These are phyloP conservation scores for Mycena filopes DNA, from an alignment of 768 basidiomycete genomes.

Conservation along the genomic window DNA sequence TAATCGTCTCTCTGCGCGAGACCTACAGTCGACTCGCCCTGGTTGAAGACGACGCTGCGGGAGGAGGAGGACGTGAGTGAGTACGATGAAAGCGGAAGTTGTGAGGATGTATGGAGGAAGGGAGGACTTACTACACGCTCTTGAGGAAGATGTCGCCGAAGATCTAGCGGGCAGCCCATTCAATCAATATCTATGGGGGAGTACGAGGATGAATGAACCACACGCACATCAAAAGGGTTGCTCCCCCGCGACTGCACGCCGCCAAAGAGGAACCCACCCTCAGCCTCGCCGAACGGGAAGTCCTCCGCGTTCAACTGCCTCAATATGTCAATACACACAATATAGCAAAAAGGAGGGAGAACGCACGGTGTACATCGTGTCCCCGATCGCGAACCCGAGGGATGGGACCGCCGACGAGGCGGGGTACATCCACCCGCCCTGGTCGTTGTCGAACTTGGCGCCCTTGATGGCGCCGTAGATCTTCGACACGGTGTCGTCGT, in stretches of 20 bases:
- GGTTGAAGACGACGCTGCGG: slow-evolving; percentile 35
- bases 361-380: slow-evolving; percentile 40
- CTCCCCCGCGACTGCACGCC: slow-evolving; percentile 35
- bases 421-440: slow-evolving; percentile 52
- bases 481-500: slow-evolving; percentile 43
- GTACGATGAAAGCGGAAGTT: too few species aligned
- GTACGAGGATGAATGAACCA: too few species aligned
- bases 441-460: slow-evolving; percentile 44
- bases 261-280: slow-evolving; percentile 36
- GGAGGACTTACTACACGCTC: slow-evolving; percentile 31
- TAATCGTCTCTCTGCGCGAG: slow-evolving; percentile 31
- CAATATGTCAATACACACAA: neutral
- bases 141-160: slow-evolving; percentile 35
- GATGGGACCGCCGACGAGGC: slow-evolving; percentile 42
- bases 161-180: slow-evolving; percentile 25
- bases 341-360: too few species aligned
- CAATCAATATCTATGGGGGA: too few species aligned
- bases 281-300: slow-evolving; percentile 38
- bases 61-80: too few species aligned
- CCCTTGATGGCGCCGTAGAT: slow-evolving; percentile 50
- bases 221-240: slow-evolving; percentile 32
- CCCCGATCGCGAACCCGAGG: slow-evolving; percentile 47
- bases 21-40: slow-evolving; percentile 23
- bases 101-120: neutral
- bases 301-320: slow-evolving; percentile 33